These are phyloP conservation scores for Microcos paniculata DNA, from an alignment of 345 rosid species.

Conservation along the genomic window DNA sequence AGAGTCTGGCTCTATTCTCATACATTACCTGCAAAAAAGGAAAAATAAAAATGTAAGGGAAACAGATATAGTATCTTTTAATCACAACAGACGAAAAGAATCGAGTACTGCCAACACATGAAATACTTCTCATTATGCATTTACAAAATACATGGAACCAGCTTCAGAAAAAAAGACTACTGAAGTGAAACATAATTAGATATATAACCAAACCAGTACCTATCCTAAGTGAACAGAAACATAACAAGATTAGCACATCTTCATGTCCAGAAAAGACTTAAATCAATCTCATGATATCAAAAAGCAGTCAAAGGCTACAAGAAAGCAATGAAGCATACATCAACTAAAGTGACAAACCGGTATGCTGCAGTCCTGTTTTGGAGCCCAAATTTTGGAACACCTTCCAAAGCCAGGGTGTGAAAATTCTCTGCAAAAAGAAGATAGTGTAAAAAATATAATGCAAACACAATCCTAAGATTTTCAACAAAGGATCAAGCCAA, in stretches of 20 bases:
- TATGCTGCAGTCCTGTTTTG: conserved; percentile 85
- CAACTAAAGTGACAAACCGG: conserved; percentile 92
- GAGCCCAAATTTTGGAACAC: conserved; percentile 78
- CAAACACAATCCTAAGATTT: conserved; percentile 13
- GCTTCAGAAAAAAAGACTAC: not conserved
- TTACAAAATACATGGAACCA: not conserved
- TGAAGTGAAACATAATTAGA: not conserved
- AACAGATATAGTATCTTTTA: not conserved
- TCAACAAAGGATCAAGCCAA: not conserved
- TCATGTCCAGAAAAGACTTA: not conserved
- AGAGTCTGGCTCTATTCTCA: conserved; percentile 74
- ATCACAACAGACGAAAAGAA: not conserved
- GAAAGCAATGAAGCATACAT: conserved; percentile 46
- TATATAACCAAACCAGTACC: not conserved
- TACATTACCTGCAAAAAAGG: conserved; percentile 82
- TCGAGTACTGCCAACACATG: too few species aligned
- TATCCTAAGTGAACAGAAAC: not conserved
- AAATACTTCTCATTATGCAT: not conserved
- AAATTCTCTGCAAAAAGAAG: conserved; percentile 61
- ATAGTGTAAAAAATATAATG: conserved; percentile 5
- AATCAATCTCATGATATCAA: not conserved
- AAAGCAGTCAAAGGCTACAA: not conserved
- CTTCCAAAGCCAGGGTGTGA: conserved; percentile 90
- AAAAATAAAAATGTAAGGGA: not conserved
- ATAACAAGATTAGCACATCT: not conserved